Evolutionary conservation across 257 asterid species (phyloP), one percentile per base, ranked within the genome.

Genomic region (Anisodus acutangulus): DNA sequence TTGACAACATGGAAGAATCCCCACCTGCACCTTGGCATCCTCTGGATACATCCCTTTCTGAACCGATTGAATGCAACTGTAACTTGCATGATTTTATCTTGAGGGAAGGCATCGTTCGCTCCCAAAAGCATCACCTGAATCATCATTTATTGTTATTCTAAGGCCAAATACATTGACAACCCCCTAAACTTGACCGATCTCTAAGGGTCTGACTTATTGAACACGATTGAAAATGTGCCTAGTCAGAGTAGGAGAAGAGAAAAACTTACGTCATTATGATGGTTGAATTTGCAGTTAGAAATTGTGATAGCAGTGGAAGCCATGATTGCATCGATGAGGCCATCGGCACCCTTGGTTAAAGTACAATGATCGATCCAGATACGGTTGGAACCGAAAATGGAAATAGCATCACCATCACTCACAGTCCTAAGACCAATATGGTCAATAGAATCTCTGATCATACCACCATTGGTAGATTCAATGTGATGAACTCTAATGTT

Each of bases 241-340:
- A 9, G 4, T 31, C 31, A 66, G 72, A 31, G 9, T 53, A 67
- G 58, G 10, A 19, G 57, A 67, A 13, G 35, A 31, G 71, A 9
- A 59, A 11, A 67, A 85, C 95, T 90, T 90, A 93, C 98, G 59
- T 89, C 91, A 68, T 95, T 90, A 51, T 95, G 98, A 81, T 93
- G 88, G 90, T 93, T 93, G 89, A 95, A 95, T 85, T 95, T 93
- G 93, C 97, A 93, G 90, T 93, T 93, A 74, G 98, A 95, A 84
- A 95, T 90, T 83, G 98, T 95, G 69, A 95, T 81, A 9, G 98
- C 98, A 0, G 98, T 95, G 70, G 98, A 95, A n/a, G 92, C 98
- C 89, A 89, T 89, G 64, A 95, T 89, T 54, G 91, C 98, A 64
- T 94, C 98, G 15, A 93, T 51, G 69, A 93, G 98, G 2, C 98